Evolutionary conservation across 1,284 basidiomycete genomes (phyloP).

Genomic region (Hortiboletus rubellus): DNA sequence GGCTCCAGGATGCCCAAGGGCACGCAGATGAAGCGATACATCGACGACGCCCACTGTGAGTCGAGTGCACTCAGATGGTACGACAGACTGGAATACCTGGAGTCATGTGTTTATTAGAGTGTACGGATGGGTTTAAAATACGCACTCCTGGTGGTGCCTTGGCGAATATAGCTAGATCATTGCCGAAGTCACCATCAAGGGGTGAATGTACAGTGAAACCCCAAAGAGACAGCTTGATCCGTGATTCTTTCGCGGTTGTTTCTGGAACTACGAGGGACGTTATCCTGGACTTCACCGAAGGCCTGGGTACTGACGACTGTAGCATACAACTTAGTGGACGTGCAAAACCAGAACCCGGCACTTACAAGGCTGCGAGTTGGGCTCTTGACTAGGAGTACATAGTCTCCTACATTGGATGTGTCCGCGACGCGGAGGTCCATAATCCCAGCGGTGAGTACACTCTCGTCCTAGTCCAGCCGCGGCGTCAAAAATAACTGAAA

Average conservation of each 20-base stretch:
- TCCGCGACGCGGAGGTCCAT: constrained; percentile 63
- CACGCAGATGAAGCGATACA: constrained; percentile 63
- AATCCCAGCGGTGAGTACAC: constrained; percentile 59
- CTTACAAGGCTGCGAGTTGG: constrained; percentile 55
- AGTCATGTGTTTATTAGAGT: background rate
- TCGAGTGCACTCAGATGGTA: constrained; percentile 85
- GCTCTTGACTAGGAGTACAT: constrained; percentile 51
- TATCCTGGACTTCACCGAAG: constrained; percentile 67
- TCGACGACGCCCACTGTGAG: constrained; percentile 69
- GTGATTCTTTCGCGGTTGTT: constrained; percentile 78
- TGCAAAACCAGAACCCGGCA: background rate
- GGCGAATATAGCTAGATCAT: constrained; percentile 65
- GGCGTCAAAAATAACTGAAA: constrained; percentile 9
- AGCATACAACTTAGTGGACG: constrained; percentile 1
- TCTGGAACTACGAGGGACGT: constrained; percentile 65
- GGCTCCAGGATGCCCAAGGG: constrained; percentile 62
- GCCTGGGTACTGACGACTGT: constrained; percentile 47
- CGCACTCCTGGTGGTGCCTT: constrained; percentile 88
- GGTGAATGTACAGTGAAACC: constrained; percentile 67
- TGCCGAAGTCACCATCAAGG: constrained; percentile 64
- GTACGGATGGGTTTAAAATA: constrained; percentile 14
- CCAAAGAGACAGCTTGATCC: constrained; percentile 63
- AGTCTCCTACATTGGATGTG: constrained; percentile 37
- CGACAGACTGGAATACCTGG: constrained; percentile 89
- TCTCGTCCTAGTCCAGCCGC: constrained; percentile 59